Evolutionary conservation across 192 early-diverging fungal species (phyloP).

Genomic region (Funneliformis mosseae): DNA sequence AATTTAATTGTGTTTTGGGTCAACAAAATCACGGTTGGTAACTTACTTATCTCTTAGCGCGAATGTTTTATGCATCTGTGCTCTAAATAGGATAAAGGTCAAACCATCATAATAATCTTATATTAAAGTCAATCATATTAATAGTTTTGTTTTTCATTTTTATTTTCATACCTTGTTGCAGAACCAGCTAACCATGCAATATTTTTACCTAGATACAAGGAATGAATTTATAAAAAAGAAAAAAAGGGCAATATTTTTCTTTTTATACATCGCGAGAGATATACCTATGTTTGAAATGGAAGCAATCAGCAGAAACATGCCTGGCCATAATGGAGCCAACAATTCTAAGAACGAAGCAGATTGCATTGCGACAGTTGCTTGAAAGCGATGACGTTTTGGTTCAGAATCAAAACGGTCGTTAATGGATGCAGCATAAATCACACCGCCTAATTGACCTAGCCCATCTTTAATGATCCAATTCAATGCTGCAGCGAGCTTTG

Average conservation of each 20-base stretch:
- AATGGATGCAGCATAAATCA: constrained; percentile 77
- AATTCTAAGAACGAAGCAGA: constrained; percentile 75
- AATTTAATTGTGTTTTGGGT: neutral
- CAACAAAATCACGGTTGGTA: neutral
- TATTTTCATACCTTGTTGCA: constrained; percentile 62
- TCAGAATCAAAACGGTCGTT: constrained; percentile 80
- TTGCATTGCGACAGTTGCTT: constrained; percentile 71
- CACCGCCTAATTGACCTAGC: constrained; percentile 82
- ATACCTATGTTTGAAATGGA: constrained; percentile 80
- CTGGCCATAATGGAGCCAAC: constrained; percentile 77
- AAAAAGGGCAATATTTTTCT: neutral
- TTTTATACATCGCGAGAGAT: neutral
- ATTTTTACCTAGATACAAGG: constrained; percentile 56
- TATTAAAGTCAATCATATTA: neutral
- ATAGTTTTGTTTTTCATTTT: neutral
- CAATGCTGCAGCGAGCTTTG: constrained; percentile 71
- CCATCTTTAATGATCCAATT: constrained; percentile 95
- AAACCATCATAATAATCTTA: neutral
- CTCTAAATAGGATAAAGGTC: constrained; percentile 36
- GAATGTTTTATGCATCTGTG: constrained; percentile 82
- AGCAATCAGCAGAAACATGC: constrained; percentile 72
- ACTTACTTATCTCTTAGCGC: constrained; percentile 67
- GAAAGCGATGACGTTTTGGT: constrained; percentile 82
- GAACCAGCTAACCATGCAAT: constrained; percentile 83
- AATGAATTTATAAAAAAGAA: neutral